Evolutionary conservation across 2,329 filamentous ascomycete genomes (phyloP).

Genomic region (Lasiodiplodia sp.): DNA sequence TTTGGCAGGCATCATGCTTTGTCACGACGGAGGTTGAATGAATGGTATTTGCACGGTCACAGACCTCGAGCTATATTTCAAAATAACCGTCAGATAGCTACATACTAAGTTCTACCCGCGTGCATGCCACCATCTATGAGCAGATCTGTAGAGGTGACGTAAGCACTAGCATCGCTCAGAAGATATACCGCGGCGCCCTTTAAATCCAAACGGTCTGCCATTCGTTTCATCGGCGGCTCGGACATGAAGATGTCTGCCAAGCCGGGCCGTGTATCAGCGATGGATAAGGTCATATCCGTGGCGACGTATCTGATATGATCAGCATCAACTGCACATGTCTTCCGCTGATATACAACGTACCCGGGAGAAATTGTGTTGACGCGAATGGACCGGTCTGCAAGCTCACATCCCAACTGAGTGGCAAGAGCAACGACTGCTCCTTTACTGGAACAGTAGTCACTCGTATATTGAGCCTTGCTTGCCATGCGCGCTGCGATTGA

Average conservation of each 20-base stretch:
- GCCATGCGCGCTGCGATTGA: not conserved
- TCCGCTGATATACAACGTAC: not conserved
- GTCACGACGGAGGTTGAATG: too few relatives aligned
- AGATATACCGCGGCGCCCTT: not conserved
- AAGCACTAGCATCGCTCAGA: not conserved
- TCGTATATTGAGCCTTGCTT: not conserved
- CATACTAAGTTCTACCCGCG: not conserved
- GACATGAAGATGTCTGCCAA: not conserved
- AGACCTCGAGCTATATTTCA: not conserved
- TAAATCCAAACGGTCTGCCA: not conserved
- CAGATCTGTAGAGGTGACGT: not conserved
- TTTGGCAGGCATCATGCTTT: too few relatives aligned
- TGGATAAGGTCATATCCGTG: not conserved
- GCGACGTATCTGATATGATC: not conserved
- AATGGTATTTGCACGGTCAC: too few relatives aligned
- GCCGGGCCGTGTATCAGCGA: not conserved
- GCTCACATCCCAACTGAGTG: not conserved
- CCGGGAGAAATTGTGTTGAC: slow-evolving; percentile 4
- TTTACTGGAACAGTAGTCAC: not conserved
- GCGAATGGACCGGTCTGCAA: not conserved
- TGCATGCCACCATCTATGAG: not conserved
- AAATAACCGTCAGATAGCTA: not conserved
- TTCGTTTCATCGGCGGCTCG: not conserved
- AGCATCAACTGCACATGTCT: not conserved
- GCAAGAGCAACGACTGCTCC: slow-evolving; percentile 4